Evolutionary conservation across 805 yeast genomes (phyloP).

Genomic region (Cephaloascus albidus): DNA sequence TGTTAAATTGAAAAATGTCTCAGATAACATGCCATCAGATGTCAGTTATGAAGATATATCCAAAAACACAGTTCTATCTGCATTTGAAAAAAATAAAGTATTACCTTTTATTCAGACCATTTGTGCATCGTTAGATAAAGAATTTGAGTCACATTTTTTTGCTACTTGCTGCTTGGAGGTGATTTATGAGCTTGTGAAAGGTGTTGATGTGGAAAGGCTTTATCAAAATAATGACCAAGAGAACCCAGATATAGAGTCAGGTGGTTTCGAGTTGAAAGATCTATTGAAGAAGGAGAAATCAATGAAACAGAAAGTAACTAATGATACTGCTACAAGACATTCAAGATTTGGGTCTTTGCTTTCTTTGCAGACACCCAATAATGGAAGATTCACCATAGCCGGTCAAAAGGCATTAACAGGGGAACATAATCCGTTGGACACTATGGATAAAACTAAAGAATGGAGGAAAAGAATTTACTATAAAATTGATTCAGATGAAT

Average conservation of each 20-base stretch:
- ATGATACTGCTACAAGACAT: constrained; percentile 62
- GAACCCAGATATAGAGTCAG: constrained; percentile 5
- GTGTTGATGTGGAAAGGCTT: constrained; percentile 32
- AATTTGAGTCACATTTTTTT: constrained; percentile 52
- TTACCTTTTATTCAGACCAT: constrained; percentile 66
- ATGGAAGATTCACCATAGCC: constrained; percentile 53
- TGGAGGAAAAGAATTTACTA: constrained; percentile 41
- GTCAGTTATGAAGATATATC: constrained; percentile 61
- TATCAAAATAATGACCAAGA: constrained; percentile 3
- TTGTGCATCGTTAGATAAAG: constrained; percentile 52
- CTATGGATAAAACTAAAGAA: constrained; percentile 58
- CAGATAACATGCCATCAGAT: constrained; percentile 44
- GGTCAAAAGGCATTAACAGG: constrained; percentile 59
- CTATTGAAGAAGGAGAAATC: constrained; percentile 54
- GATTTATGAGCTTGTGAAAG: constrained; percentile 51
- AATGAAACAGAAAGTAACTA: constrained; percentile 36
- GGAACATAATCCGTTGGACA: constrained; percentile 44
- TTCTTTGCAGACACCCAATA: constrained; percentile 56
- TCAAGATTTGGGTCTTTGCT: constrained; percentile 85
- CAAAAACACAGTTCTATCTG: constrained; percentile 42
- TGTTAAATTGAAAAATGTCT: constrained; percentile 6
- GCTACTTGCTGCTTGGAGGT: constrained; percentile 63
- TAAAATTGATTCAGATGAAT: constrained; percentile 31
- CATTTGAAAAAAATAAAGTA: constrained; percentile 64
- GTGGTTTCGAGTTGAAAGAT: constrained; percentile 33